Evolutionary conservation across 2,329 filamentous ascomycete genomes (phyloP), one percentile per base, ranked within the genome.

Genomic region (Fusarium verticillioides): DNA sequence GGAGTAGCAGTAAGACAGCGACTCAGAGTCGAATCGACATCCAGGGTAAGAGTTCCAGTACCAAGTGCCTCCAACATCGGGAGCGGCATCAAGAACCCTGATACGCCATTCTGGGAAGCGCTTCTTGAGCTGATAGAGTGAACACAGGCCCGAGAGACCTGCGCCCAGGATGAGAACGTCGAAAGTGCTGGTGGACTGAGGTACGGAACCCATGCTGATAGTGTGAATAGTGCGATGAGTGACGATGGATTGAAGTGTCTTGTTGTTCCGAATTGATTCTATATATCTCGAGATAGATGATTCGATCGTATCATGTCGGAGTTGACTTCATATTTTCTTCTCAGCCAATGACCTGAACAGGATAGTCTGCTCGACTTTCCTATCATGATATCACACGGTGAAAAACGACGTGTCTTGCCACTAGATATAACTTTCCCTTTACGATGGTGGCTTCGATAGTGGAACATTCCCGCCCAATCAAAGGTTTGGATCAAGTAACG

Each of bases 81-180:
- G 64, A 0, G 71, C 76, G 7, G 69, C 63, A 19, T 78, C 76
- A 5, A 78, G 30, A 5, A 69, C 66, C 30, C 62, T 71, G 26
- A 77, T 65, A 1, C 72, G 46, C 74, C 74, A 76, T 16, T 63
- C 59, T 4, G 72, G 74, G n/a, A 73, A 75, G 19, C 50, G 78
- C 42, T 85, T 63, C 13, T 79, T 77, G 68, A 86, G 81, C 2
- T 81, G 80, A 70, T 84, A 81, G 16, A 85, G 75, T 0, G 81
- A 78, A 50, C 81, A 84, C 44, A 86, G 81, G 1, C 84, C 84
- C 9, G 80, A 82, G 10, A 85, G 77, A 5, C 75, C 75, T 7
- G 75, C 58, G 23, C 75, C 75, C 5, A 77, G 34, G 12, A 76
- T 76, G 37, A 76, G 50, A 10, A 76, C 63, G 56, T 76, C 74